Conservation (phyloP, 2,329 filamentous ascomycete genomes). For the Colletotrichum horii region DNA sequence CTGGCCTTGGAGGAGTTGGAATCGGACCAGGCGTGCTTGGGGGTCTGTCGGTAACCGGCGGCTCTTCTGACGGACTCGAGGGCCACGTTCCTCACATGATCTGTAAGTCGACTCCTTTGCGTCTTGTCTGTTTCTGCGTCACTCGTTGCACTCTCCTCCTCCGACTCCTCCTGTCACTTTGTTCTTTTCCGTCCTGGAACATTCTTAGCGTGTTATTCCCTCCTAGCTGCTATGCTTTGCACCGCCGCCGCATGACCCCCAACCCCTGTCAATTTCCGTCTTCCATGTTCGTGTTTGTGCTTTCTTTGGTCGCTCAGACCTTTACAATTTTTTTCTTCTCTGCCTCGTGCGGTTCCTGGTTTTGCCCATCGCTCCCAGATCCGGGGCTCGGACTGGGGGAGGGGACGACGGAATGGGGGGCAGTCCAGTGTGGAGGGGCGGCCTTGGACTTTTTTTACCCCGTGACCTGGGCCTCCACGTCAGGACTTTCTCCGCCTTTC, state of each 20-base stretch:
- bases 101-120: constrained; percentile 43
- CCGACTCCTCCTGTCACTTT: neutral
- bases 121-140: neutral
- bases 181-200: neutral
- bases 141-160: neutral
- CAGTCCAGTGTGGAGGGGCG: constrained; percentile 8
- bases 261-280: neutral
- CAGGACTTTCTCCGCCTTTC: constrained; percentile 4
- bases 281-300: neutral
- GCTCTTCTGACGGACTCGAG: constrained; percentile 33
- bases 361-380: constrained; percentile 2
- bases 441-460: constrained; percentile 1
- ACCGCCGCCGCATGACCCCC: neutral
- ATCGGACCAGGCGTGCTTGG: constrained; percentile 16
- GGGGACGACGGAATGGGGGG: constrained; percentile 4
- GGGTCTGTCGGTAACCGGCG: constrained; percentile 11
- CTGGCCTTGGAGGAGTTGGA: constrained; percentile 5
- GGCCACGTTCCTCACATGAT: constrained; percentile 53
- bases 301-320: neutral
- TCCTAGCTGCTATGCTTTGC: neutral
- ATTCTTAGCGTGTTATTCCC: neutral
- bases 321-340: neutral
- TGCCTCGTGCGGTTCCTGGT: constrained; percentile 22
- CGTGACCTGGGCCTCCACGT: constrained; percentile 19
- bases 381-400: constrained; percentile 15